Evolutionary conservation across 2,329 filamentous ascomycete genomes (phyloP).

Genomic region (Camptophora hylomeconis): DNA sequence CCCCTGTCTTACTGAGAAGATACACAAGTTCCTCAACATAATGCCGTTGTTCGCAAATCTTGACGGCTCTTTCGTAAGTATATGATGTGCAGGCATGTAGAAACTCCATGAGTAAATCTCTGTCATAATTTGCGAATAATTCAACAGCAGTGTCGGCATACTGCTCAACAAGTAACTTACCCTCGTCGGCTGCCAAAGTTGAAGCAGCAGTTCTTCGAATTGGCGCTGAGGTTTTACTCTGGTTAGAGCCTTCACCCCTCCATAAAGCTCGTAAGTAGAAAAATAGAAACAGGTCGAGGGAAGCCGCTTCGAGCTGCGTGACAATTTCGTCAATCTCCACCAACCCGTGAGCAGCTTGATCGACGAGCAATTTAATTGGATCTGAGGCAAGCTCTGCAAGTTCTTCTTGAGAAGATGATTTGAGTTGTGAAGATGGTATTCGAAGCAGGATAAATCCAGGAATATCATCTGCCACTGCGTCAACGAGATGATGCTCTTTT

Average conservation of each 20-base stretch:
- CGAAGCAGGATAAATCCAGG: conserved; percentile 75
- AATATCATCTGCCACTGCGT: conserved; percentile 80
- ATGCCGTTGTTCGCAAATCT: conserved; percentile 65
- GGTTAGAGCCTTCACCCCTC: conserved; percentile 47
- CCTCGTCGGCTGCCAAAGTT: conserved; percentile 41
- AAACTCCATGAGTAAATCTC: conserved; percentile 71
- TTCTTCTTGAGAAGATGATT: conserved; percentile 53
- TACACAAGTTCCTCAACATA: conserved; percentile 93
- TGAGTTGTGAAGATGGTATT: conserved; percentile 59
- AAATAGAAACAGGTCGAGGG: conserved; percentile 65
- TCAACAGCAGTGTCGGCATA: conserved; percentile 79
- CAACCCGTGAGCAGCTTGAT: conserved; percentile 81
- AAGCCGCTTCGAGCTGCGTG: conserved; percentile 56
- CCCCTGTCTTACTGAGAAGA: conserved; percentile 85
- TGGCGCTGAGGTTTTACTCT: conserved; percentile 25
- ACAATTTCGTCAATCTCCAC: conserved; percentile 69
- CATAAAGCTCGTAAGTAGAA: conserved; percentile 85
- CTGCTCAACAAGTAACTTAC: conserved; percentile 61
- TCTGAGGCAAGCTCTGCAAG: conserved; percentile 71
- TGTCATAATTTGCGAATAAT: conserved; percentile 75
- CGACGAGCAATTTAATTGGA: conserved; percentile 72
- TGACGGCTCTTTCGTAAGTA: conserved; percentile 58
- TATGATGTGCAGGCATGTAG: conserved; percentile 75
- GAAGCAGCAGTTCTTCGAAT: conserved; percentile 20
- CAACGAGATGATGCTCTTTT: conserved; percentile 75